Conservation (phyloP, 352 stramenopile genomes). For the Phytopythium litorale region DNA sequence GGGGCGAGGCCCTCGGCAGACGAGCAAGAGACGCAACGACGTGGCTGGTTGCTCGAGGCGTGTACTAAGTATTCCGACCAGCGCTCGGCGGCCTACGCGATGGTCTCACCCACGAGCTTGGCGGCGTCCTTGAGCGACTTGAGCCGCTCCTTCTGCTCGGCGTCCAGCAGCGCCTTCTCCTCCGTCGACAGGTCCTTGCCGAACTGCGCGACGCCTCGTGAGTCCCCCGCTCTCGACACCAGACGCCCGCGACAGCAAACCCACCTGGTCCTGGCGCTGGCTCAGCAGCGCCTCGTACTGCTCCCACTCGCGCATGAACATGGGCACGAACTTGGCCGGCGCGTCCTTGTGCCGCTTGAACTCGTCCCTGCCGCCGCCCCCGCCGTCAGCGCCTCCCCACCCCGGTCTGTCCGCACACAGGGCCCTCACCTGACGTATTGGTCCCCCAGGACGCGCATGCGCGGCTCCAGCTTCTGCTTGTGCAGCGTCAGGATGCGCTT, state of each 20-base stretch:
- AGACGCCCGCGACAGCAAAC: not conserved
- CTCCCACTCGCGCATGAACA: slow-evolving; percentile 77
- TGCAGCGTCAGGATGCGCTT: slow-evolving; percentile 78
- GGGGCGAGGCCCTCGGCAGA: no score
- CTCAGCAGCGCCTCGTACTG: slow-evolving; percentile 57
- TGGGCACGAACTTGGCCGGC: slow-evolving; percentile 66
- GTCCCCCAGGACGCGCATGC: slow-evolving; percentile 82
- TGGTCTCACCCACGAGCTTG: slow-evolving; percentile 62
- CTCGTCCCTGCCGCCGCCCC: slow-evolving; percentile 42
- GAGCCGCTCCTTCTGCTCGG: slow-evolving; percentile 66
- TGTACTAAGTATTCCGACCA: not conserved
- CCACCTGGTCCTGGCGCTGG: slow-evolving; percentile 43
- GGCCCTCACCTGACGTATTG: slow-evolving; percentile 63
- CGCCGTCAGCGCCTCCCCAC: not conserved
- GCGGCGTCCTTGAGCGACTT: slow-evolving; percentile 66
- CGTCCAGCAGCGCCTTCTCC: slow-evolving; percentile 55
- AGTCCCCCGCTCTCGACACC: not conserved
- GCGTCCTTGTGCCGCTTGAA: slow-evolving; percentile 83
- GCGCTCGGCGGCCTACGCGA: slow-evolving; percentile 20
- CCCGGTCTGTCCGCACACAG: not conserved
- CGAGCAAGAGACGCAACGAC: not conserved
- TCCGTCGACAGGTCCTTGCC: slow-evolving; percentile 61
- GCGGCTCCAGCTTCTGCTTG: slow-evolving; percentile 60
- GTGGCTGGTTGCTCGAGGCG: not conserved
- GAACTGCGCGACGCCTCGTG: slow-evolving; percentile 31